A percentile compares a stretch with the other conserved stretches of the same genome.
phyloP scores from a whole-genome alignment of 2,329 filamentous ascomycete species.

The Cercospora janseana region DNA sequence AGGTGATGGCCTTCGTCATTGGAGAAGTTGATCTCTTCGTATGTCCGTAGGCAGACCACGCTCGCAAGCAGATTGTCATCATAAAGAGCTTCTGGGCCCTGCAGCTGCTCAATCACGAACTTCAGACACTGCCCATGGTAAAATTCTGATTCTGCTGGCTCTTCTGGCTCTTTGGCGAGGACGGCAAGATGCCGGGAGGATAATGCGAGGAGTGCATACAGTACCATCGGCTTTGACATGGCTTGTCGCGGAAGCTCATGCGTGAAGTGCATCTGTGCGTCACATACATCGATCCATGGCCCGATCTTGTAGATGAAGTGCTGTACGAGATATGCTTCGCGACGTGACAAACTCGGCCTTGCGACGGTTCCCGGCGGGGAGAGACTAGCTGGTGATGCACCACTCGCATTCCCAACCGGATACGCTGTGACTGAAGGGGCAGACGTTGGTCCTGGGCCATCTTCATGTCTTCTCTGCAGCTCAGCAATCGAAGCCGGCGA shows the following conservation, averaged over 20 bases:
- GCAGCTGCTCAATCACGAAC: conserved; percentile 38
- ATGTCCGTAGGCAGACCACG: conserved; percentile 39
- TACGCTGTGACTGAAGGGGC: conserved; percentile 11
- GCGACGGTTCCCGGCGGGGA: conserved; percentile 5
- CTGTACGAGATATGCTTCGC: conserved; percentile 25
- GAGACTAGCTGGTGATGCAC: conserved; percentile 10
- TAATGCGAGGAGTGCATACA: conserved; percentile 38
- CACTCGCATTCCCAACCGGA: conserved; percentile 13
- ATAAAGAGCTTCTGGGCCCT: conserved; percentile 27
- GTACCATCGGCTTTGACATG: conserved; percentile 36
- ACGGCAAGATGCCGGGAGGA: conserved; percentile 38
- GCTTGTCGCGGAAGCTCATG: conserved; percentile 36
- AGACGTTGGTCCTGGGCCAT: conserved; percentile 6
- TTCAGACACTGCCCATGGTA: conserved; percentile 40
- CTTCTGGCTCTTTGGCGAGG: conserved; percentile 23
- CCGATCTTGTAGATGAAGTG: conserved; percentile 40
- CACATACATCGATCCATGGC: conserved; percentile 40
- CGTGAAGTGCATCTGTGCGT: conserved; percentile 36
- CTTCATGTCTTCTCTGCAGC: conserved; percentile 22
- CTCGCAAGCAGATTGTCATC: conserved; percentile 38
- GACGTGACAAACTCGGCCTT: conserved; percentile 17
- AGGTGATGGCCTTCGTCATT: conserved; percentile 41
- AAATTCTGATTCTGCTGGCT: conserved; percentile 34
- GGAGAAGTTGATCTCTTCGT: conserved; percentile 37
- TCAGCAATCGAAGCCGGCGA: conserved; percentile 26